Percentiles rank a stretch among this genome's conserved stretches.
Conservation (phyloP, 345 rosid species). For the Linum trigynum region DNA sequence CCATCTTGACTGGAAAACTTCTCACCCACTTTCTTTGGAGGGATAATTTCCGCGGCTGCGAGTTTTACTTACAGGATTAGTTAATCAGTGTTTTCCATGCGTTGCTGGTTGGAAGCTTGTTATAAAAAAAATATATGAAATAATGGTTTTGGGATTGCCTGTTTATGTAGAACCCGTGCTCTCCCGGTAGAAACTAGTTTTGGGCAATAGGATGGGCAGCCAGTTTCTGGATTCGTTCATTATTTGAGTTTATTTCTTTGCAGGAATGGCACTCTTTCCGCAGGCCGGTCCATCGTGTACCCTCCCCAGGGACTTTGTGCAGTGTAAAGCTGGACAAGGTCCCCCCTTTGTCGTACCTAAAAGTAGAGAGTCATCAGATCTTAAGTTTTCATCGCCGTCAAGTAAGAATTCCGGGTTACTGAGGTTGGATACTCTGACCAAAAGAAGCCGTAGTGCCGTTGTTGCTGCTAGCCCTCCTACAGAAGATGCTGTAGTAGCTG, state of each 20-base stretch:
- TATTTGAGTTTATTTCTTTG: slow-evolving; percentile 7
- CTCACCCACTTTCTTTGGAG: too few relatives aligned
- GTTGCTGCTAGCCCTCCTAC: slow-evolving; percentile 94
- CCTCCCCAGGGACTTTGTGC: slow-evolving; percentile 24
- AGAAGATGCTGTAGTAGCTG: slow-evolving; percentile 58
- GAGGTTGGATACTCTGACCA: slow-evolving; percentile 19
- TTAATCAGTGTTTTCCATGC: too few relatives aligned
- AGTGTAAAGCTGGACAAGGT: slow-evolving; percentile 23
- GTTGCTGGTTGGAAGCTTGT: too few relatives aligned
- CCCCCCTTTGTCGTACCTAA: slow-evolving; percentile 20
- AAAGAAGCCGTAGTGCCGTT: slow-evolving; percentile 38
- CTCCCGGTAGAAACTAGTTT: neutral
- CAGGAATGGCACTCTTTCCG: slow-evolving; percentile 59
- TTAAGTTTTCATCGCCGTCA: slow-evolving; percentile 29
- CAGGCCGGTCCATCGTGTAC: slow-evolving; percentile 38
- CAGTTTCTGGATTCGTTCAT: neutral
- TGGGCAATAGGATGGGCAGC: neutral
- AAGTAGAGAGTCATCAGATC: slow-evolving; percentile 20
- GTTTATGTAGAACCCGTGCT: too few relatives aligned
- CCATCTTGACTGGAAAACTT: too few relatives aligned
- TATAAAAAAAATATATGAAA: too few relatives aligned
- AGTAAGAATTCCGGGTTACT: slow-evolving; percentile 17
- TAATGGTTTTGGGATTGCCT: too few relatives aligned
- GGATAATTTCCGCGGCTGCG: too few relatives aligned
- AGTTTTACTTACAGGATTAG: too few relatives aligned